Evolutionary conservation across 192 early-diverging fungal genomes (phyloP).

Genomic region (Linnemannia elongata): DNA sequence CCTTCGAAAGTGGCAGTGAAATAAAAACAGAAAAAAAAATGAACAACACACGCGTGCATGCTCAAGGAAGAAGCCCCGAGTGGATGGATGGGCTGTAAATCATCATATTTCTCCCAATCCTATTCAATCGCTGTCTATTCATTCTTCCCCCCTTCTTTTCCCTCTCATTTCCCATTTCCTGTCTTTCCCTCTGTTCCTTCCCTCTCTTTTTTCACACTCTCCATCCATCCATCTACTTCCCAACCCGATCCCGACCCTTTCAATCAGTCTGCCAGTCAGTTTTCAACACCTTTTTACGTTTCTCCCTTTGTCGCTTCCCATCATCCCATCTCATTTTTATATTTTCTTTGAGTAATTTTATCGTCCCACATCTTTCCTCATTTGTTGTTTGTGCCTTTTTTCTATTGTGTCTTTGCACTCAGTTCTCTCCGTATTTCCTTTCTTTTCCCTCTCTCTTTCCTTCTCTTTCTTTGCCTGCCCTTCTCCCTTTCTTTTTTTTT

Average conservation of each 20-base stretch:
- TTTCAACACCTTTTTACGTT: neutral
- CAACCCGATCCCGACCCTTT: neutral
- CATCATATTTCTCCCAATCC: neutral
- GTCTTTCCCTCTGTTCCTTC: neutral
- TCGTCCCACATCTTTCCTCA: neutral
- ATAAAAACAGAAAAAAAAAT: neutral
- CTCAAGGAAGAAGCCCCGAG: neutral
- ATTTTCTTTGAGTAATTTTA: neutral
- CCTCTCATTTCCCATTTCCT: neutral
- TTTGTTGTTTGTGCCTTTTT: neutral
- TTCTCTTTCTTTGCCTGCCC: neutral
- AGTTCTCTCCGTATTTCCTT: neutral
- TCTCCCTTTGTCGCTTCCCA: neutral
- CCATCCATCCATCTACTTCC: neutral
- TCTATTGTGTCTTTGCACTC: constrained; percentile 20
- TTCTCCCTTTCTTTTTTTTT: neutral
- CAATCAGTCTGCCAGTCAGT: neutral
- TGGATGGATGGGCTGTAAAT: neutral
- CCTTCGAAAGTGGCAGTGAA: neutral
- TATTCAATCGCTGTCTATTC: neutral
- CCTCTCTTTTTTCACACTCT: neutral
- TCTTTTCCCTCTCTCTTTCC: neutral
- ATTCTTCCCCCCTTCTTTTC: neutral
- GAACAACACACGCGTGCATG: neutral
- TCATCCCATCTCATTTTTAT: neutral